Base-by-base conservation (phyloP, 192 early-diverging fungal genomes). In the Phycomyces nitens region DNA sequence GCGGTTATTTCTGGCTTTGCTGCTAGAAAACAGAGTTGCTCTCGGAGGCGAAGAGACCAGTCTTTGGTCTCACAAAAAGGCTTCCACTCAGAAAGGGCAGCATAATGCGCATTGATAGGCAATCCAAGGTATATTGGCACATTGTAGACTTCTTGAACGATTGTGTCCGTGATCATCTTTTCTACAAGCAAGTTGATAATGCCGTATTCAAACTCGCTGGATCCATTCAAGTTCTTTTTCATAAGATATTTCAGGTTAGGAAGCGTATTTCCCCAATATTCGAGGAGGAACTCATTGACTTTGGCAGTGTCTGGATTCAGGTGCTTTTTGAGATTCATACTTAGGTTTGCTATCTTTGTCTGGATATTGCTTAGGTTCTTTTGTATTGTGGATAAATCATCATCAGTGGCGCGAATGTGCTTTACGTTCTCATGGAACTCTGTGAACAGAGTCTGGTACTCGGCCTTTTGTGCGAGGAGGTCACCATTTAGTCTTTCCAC, bases 341-440 rank as follows among this genome's bases (percentile, higher is more conserved):
- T 14, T 26, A 65, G 40, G 16, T 65, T 54, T 6, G 43, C 7
- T 9, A 57, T 47, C 21, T 55, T 56, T 12, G 39, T 29, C 44
- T 65, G 64, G 12, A 79, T 57, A 23, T 70, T 58, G 11, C 62
- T 70, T 18, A 79, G 53, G 15, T 74, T 67, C 22, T 69, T 56
- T 24, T 72, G 70, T 40, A 79, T 75, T 10, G 77, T 79, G 10
- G 73, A 75, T 15, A 75, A 68, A 40, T 79, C 77, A 39, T 79
- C 77, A 43, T 79, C 77, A 0, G 77, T 79, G 29, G 77, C 77
- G 8, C 77, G 77, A 44, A 79, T 79, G 18, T 34, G 38, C 5
- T 42, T n/a, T 29, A 67, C 39, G 53, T 59, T 50, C 9, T 41
- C 27, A 24, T 56, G 50, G 20, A 60, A 67, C 29, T 67, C 60